Evolutionary conservation across 257 asterid species (phyloP).

Genomic region (Penstemon eatonii): DNA sequence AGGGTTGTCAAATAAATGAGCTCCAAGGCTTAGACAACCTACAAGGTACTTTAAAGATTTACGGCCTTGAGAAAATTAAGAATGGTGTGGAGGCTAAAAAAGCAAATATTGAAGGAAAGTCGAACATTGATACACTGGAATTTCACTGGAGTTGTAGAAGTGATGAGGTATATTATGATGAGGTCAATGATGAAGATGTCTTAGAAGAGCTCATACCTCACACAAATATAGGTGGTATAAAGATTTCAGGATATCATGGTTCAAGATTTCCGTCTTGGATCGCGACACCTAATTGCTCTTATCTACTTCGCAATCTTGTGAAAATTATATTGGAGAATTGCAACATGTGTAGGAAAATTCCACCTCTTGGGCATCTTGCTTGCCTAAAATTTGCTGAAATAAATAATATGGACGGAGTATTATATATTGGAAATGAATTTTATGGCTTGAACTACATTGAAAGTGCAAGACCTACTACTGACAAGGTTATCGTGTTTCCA

Average conservation of each 20-base stretch:
- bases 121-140: constrained; percentile 6
- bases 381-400: constrained; percentile 9
- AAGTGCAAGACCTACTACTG: not conserved
- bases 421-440: constrained; percentile 22
- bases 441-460: constrained; percentile 8
- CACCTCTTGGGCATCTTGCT: constrained; percentile 32
- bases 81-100: constrained; percentile 21
- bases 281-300: not conserved
- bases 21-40: constrained; percentile 18
- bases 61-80: constrained; percentile 20
- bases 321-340: constrained; percentile 15
- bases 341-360: constrained; percentile 13
- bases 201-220: constrained; percentile 31
- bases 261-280: constrained; percentile 34
- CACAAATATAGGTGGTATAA: constrained; percentile 21
- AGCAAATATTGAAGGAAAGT: constrained; percentile 27
- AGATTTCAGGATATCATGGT: constrained; percentile 6
- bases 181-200: constrained; percentile 7
- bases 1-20: constrained; percentile 26
- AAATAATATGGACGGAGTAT: not conserved
- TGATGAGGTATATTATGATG: not conserved
- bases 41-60: constrained; percentile 22
- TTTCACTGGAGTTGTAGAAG: constrained; percentile 19
- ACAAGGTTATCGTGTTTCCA: constrained; percentile 7
- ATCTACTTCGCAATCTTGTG: constrained; percentile 7